Evolutionary conservation across 1,139 yeast species (phyloP).

Genomic region (Pichia kudriavzevii): DNA sequence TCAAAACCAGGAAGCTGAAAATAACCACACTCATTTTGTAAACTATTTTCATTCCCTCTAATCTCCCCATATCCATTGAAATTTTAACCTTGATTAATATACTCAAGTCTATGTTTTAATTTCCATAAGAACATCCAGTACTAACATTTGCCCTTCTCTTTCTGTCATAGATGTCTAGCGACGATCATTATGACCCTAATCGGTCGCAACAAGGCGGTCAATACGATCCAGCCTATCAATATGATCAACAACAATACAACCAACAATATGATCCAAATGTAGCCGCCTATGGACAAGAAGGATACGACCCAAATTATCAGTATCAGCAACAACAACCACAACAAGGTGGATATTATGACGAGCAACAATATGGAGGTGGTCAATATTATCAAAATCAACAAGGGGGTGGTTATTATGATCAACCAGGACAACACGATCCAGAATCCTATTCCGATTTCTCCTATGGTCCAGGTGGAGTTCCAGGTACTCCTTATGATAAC

Average conservation of each 20-base stretch:
- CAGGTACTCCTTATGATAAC: slow-evolving; percentile 59
- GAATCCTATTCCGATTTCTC: slow-evolving; percentile 76
- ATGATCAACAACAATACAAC: slow-evolving; percentile 16
- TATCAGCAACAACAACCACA: slow-evolving; percentile 11
- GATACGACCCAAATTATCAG: no score
- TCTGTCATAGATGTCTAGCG: slow-evolving; percentile 28
- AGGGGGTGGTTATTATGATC: slow-evolving; percentile 41
- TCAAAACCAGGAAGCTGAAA: no score
- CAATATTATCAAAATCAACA: slow-evolving; percentile 11
- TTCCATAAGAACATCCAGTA: no score
- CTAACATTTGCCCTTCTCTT: slow-evolving; percentile 3
- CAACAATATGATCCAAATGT: slow-evolving; percentile 9
- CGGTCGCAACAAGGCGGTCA: slow-evolving; percentile 19
- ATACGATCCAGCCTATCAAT: slow-evolving; percentile 36
- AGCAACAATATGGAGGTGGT: slow-evolving; percentile 18
- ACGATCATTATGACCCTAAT: slow-evolving; percentile 32
- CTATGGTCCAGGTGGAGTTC: slow-evolving; percentile 56
- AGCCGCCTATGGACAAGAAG: no score
- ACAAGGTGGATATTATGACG: slow-evolving; percentile 9
- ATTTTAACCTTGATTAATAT: neutral
- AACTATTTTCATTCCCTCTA: no score
- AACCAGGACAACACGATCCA: slow-evolving; percentile 51
- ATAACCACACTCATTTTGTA: no score
- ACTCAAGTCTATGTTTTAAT: neutral
- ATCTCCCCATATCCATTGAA: no score